phyloP scores from a whole-genome alignment of 371 early-diverging fungal species.

The Actinomortierella ambigua region DNA sequence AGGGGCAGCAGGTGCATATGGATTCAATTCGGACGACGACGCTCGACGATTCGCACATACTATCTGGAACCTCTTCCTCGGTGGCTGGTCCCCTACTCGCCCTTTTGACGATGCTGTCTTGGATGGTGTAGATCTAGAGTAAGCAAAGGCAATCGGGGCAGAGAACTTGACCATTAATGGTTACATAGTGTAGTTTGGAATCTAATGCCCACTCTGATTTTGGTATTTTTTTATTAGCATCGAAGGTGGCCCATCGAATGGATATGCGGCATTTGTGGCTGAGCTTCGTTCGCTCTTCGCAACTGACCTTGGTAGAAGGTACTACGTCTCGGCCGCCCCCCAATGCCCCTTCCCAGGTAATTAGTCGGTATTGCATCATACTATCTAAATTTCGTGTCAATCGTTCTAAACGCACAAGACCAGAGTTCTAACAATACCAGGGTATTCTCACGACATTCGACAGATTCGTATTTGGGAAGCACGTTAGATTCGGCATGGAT shows the following conservation, averaged over 20 bases:
- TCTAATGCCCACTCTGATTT: no score
- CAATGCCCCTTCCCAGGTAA: slow-evolving; percentile 78
- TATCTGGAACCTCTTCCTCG: slow-evolving; percentile 68
- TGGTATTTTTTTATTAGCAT: slow-evolving; percentile 6
- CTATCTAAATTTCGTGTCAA: no score
- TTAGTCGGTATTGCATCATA: no score
- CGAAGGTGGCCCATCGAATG: slow-evolving; percentile 21
- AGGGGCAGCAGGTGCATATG: slow-evolving; percentile 69
- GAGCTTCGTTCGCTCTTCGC: slow-evolving; percentile 55
- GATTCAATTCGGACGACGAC: slow-evolving; percentile 55
- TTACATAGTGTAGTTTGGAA: no score
- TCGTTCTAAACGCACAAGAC: background rate
- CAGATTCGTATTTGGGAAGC: slow-evolving; percentile 28
- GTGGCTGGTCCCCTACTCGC: slow-evolving; percentile 52
- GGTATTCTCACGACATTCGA: background rate
- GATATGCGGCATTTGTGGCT: slow-evolving; percentile 51
- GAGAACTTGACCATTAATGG: no score
- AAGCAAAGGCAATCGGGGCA: background rate
- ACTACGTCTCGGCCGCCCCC: slow-evolving; percentile 74
- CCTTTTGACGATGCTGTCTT: slow-evolving; percentile 65
- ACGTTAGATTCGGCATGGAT: slow-evolving; percentile 32
- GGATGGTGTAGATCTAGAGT: slow-evolving; percentile 76
- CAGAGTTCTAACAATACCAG: background rate
- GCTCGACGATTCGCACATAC: slow-evolving; percentile 60
- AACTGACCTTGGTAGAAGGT: slow-evolving; percentile 47